Conservation (phyloP, 2,329 filamentous ascomycete genomes). For the Aspergillus sp. region DNA sequence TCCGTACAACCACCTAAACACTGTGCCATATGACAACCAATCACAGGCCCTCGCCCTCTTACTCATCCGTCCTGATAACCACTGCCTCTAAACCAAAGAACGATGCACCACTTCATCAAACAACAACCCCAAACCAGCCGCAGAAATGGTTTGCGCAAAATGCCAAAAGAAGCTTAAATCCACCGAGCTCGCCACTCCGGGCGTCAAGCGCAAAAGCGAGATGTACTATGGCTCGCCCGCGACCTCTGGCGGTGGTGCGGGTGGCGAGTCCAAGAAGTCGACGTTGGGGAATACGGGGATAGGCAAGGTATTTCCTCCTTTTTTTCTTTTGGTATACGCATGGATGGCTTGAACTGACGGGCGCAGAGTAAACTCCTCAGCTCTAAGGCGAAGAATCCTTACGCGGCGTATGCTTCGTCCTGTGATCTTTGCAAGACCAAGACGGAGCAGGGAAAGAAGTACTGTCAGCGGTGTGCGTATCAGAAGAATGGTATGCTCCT, state of each 20-base stretch:
- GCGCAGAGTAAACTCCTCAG: constrained; percentile 63
- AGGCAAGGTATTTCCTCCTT: constrained; percentile 50
- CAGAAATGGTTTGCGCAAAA: constrained; percentile 61
- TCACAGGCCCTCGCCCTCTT: too few relatives aligned
- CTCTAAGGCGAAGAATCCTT: constrained; percentile 64
- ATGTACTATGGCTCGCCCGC: constrained; percentile 63
- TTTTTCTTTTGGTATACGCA: not conserved
- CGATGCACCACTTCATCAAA: not conserved
- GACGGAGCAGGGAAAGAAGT: constrained; percentile 59
- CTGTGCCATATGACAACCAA: too few relatives aligned
- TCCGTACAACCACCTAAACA: not conserved
- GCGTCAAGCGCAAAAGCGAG: constrained; percentile 65
- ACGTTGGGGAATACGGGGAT: constrained; percentile 59
- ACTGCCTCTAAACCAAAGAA: too few relatives aligned
- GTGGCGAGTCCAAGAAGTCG: constrained; percentile 21
- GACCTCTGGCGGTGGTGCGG: constrained; percentile 30
- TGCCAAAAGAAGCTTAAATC: constrained; percentile 61
- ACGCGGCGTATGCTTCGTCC: constrained; percentile 61
- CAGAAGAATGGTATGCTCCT: constrained; percentile 53
- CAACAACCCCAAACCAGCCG: not conserved
- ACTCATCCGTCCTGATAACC: too few relatives aligned
- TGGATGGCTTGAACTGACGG: not conserved
- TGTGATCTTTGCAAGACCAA: constrained; percentile 63
- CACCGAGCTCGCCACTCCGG: constrained; percentile 61
- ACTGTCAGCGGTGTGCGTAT: constrained; percentile 63